These are phyloP conservation scores for Cudoniella acicularis DNA, from an alignment of 495 filamentous ascomycete genomes.

Conservation along the genomic window DNA sequence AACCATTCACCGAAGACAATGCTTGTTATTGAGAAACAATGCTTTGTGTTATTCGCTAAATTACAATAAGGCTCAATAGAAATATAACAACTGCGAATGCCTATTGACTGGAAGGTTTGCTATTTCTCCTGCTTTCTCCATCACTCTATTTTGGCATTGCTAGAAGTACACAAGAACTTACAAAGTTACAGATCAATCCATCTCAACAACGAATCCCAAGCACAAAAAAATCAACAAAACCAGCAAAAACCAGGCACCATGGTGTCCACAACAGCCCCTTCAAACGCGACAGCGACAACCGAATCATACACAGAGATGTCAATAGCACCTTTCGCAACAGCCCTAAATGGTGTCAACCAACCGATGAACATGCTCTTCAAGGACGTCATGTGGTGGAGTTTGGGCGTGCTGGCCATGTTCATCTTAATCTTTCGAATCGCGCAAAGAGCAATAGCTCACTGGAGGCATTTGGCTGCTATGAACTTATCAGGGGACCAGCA, in stretches of 20 bases:
- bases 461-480: constrained; percentile 49
- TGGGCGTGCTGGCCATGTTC: constrained; percentile 42
- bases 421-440: constrained; percentile 40
- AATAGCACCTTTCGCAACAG: constrained; percentile 43
- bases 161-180: not conserved
- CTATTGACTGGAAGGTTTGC: not conserved
- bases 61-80: not conserved
- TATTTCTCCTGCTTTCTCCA: not conserved
- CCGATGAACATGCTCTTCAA: constrained; percentile 42
- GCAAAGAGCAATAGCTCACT: constrained; percentile 39
- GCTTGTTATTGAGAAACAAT: not conserved
- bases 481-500: constrained; percentile 38
- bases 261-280: not conserved
- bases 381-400: constrained; percentile 44
- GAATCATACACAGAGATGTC: not conserved
- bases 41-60: not conserved
- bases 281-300: constrained; percentile 4
- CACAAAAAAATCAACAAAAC: not conserved
- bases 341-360: constrained; percentile 50
- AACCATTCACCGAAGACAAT: not conserved
- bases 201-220: not conserved
- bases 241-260: not conserved
- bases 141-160: too few relatives aligned
- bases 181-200: not conserved
- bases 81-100: not conserved